Evolutionary conservation across 345 rosid genomes (phyloP), one percentile per base, ranked within the genome.

Genomic region (Eucalyptus pauciflora): DNA sequence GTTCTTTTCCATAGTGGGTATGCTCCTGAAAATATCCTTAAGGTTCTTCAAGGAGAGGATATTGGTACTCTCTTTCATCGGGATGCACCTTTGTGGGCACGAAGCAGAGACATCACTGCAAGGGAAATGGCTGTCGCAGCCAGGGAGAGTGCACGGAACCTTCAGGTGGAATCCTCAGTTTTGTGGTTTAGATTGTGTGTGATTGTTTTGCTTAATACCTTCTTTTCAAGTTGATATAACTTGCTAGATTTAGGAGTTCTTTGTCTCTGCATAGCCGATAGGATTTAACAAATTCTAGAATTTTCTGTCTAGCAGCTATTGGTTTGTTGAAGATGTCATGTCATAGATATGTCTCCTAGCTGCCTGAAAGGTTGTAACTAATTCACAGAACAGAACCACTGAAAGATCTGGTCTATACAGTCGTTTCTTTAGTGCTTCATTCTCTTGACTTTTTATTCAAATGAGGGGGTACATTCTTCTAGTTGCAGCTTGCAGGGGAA

Each of bases 81-180:
- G 91, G 96, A 97, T 92, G 98, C 99, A 56, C 97, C 95, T 92
- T 50, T 93, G 86, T 98, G 97, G 97, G 93, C 89, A 86, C 92
- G 94, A 4, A 56, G 88, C 88, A 93, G 94, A 76, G 99, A 95
- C 89, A 90, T 94, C 50, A 89, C 93, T 89, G 96, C 95, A 37
- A 95, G 95, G 81, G 96, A 96, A 50, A 96, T 97, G 99, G 99
- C 99, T 89, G 95, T 96, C 88, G 97, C 96, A 67, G 99, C 99
- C 37, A 96, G 98, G 93, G 99, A 98, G 88, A 92, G 98, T 92
- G 95, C 99, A 83, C 94, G 99, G 89, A 91, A 92, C 91, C 98
- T 96, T 89, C 99, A 98, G 99, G 99, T 98, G 92, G 87, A 71
- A 76, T 71, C 45, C 81, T 71, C 43, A 37, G 46, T 24, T 18